These are phyloP conservation scores for Coemansia sp. DNA, from an alignment of 192 early-diverging fungal species.

Conservation along the genomic window DNA sequence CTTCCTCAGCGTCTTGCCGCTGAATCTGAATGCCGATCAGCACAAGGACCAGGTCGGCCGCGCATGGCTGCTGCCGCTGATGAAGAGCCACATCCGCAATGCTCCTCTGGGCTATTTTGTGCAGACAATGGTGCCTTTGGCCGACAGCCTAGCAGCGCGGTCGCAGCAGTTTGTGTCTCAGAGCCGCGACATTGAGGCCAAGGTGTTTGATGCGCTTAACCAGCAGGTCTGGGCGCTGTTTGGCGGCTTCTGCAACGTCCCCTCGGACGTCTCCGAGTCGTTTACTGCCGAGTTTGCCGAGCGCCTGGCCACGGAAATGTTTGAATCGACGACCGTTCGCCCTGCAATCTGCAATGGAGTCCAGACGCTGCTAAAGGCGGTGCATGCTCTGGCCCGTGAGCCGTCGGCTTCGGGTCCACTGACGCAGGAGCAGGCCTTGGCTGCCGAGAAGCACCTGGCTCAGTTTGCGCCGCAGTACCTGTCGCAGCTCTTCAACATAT, in stretches of 20 bases:
- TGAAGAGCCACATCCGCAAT: constrained; percentile 71
- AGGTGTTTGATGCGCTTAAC: constrained; percentile 85
- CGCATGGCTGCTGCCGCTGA: constrained; percentile 86
- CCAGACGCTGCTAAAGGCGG: constrained; percentile 57
- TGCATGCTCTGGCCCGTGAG: constrained; percentile 31
- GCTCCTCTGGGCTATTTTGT: constrained; percentile 72
- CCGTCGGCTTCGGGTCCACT: constrained; percentile 18
- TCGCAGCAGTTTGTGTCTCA: constrained; percentile 57
- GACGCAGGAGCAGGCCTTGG: constrained; percentile 56
- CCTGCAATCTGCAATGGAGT: constrained; percentile 75
- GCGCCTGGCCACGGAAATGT: constrained; percentile 71
- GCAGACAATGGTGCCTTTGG: constrained; percentile 70
- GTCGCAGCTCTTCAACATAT: constrained; percentile 77
- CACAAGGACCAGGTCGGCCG: constrained; percentile 57
- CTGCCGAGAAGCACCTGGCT: constrained; percentile 59
- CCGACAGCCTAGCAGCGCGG: constrained; percentile 66
- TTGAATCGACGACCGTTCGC: constrained; percentile 69
- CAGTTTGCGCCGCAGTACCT: constrained; percentile 69
- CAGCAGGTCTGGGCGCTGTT: constrained; percentile 88
- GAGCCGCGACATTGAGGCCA: constrained; percentile 69
- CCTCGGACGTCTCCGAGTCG: constrained; percentile 64
- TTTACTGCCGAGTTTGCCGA: constrained; percentile 67
- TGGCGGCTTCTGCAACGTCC: constrained; percentile 80
- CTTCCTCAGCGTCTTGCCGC: constrained; percentile 70
- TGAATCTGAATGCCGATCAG: constrained; percentile 74